phyloP scores from a whole-genome alignment of 768 basidiomycete genomes.

The Pisolithus sp. region DNA sequence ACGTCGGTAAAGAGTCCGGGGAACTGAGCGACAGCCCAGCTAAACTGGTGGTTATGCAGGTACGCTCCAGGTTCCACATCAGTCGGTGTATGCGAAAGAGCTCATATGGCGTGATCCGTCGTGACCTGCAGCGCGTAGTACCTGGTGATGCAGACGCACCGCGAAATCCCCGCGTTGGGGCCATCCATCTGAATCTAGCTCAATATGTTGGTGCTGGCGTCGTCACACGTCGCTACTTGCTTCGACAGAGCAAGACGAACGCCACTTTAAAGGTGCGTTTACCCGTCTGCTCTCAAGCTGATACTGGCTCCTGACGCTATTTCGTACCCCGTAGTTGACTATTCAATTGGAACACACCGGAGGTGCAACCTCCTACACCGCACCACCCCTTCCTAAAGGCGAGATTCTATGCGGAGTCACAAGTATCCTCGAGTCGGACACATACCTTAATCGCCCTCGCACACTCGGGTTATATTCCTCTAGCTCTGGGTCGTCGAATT shows the following conservation, averaged over 20 bases:
- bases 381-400: conserved; percentile 64
- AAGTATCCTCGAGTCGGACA: conserved; percentile 49
- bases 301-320: background rate
- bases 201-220: conserved; percentile 59
- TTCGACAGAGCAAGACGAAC: conserved; percentile 72
- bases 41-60: conserved; percentile 61
- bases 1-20: conserved; percentile 46
- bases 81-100: background rate
- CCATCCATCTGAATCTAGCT: conserved; percentile 63
- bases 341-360: conserved; percentile 49
- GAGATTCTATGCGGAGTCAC: conserved; percentile 68
- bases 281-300: background rate
- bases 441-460: conserved; percentile 45
- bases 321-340: conserved; percentile 39
- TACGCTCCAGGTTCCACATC: conserved; percentile 17
- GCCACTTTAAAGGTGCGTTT: conserved; percentile 61
- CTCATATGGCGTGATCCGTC: background rate
- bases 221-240: conserved; percentile 59
- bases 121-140: conserved; percentile 42
- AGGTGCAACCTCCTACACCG: conserved; percentile 49
- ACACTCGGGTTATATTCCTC: conserved; percentile 41
- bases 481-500: background rate
- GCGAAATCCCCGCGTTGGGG: conserved; percentile 56
- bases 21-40: conserved; percentile 50
- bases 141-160: conserved; percentile 50